Evolutionary conservation across 306 rosid species (phyloP).

Genomic region (Prunus mongolica): DNA sequence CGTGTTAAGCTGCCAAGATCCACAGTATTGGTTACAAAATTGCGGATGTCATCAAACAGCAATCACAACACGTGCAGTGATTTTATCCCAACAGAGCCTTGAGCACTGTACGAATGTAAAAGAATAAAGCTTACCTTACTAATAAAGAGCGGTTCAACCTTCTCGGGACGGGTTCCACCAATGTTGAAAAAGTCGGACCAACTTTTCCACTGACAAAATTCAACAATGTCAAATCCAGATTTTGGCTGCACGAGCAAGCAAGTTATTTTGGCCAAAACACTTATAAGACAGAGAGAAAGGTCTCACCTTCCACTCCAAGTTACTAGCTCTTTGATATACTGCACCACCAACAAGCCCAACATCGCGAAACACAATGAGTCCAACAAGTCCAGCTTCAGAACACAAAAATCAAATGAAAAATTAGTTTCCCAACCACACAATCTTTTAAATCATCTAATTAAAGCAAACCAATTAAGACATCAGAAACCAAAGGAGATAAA

Average conservation of each 20-base stretch:
- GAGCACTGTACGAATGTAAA: background rate
- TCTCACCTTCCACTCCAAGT: constrained; percentile 83
- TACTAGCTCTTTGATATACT: constrained; percentile 63
- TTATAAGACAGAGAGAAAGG: background rate
- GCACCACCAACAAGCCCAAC: constrained; percentile 81
- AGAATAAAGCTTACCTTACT: constrained; percentile 66
- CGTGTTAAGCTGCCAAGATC: constrained; percentile 71
- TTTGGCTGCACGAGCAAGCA: constrained; percentile 4
- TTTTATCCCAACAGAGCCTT: background rate
- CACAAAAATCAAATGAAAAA: constrained; percentile 15
- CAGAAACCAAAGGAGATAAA: background rate
- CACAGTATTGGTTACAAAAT: constrained; percentile 13
- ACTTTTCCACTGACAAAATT: constrained; percentile 68
- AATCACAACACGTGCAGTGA: background rate
- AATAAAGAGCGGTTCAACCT: constrained; percentile 82
- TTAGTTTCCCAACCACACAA: background rate
- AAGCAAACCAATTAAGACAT: background rate
- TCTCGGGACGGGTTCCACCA: constrained; percentile 60
- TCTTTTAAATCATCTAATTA: background rate
- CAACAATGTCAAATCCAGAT: constrained; percentile 2
- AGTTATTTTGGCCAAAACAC: constrained; percentile 1
- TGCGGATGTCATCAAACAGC: background rate
- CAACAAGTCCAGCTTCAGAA: constrained; percentile 84
- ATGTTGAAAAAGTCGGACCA: constrained; percentile 77
- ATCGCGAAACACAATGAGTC: constrained; percentile 80